These are phyloP conservation scores for Trichoderma reesei DNA, from an alignment of 495 filamentous ascomycete species.

Conservation along the genomic window DNA sequence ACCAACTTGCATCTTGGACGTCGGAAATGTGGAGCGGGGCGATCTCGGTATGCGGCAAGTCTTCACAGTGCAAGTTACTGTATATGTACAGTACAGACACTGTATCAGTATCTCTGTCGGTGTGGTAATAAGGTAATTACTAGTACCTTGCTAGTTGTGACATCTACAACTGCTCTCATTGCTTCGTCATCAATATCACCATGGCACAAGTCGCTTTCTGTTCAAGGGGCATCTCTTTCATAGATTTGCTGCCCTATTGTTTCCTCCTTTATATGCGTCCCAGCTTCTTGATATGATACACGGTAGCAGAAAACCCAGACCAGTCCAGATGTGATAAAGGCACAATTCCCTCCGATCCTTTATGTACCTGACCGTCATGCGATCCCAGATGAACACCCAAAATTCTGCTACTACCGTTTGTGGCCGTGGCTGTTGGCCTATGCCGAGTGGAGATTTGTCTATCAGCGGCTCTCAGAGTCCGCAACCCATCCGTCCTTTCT, in stretches of 20 bases:
- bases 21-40: too few species aligned
- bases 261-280: not conserved
- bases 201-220: not conserved
- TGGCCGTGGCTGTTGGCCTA: not conserved
- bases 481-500: not conserved
- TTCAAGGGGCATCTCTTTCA: not conserved
- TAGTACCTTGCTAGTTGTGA: too few species aligned
- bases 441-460: conserved; percentile 14
- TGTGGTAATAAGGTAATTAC: too few species aligned
- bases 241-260: not conserved
- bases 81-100: too few species aligned
- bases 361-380: not conserved
- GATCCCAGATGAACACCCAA: not conserved
- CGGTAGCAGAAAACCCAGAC: not conserved
- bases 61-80: too few species aligned
- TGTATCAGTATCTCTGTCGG: too few species aligned
- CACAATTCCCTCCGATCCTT: not conserved
- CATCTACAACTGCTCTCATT: too few species aligned
- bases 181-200: not conserved
- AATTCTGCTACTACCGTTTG: conserved; percentile 6
- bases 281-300: conserved; percentile 9
- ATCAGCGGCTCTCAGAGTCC: not conserved
- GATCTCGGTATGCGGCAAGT: too few species aligned
- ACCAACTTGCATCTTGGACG: too few species aligned
- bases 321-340: not conserved